Evolutionary conservation across 1,284 basidiomycete species (phyloP), one percentile per base, ranked within the genome.

Genomic region (Xerocomus nothofagi): DNA sequence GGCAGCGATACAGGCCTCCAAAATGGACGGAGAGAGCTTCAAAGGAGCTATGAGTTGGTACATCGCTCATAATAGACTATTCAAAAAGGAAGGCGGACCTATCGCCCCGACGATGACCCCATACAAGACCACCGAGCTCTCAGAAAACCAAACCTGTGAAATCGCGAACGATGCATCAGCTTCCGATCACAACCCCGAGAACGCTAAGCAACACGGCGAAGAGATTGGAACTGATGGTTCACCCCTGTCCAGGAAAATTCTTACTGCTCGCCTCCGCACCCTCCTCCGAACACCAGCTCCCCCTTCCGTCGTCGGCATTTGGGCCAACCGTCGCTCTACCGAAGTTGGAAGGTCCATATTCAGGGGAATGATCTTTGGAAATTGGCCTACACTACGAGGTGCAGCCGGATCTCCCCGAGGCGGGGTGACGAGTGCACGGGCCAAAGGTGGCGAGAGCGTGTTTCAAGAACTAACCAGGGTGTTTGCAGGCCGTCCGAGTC

Each of bases 1-100:
- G 39, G 73, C 81, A 0, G 83, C 82, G 0, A 71, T 81, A 2
- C 67, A 76, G 15, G 78, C 80, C 4, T 64, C 69, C 26, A 74
- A 74, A 47, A 67, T 78, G 57, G 79, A 85, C 53, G 73, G 75
- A 24, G 55, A 61, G 30, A 72, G 71, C 12, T 60, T 82, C 18
- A 61, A 71, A 15, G 81, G 79, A 15, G 71, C 74, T 2, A 63
- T 76, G 65, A 50, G 51, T 20, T 67, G 61, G 61, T 67, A 64
- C 37, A 53, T 67, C 1, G 61, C 56, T 5, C 56, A 61, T 21
- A 63, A 47, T 2, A 38, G 31, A 21, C 31, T 66, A 1, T 62
- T 62, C 39, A 51, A 49, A 45, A 56, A 38, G 33, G 31, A 24
- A 24, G 40, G 36, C 26, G 55, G 44, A 42, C 53, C 59, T n/a